Conservation (phyloP, 148 eudicot species). For the Arctostaphylos glauca region DNA sequence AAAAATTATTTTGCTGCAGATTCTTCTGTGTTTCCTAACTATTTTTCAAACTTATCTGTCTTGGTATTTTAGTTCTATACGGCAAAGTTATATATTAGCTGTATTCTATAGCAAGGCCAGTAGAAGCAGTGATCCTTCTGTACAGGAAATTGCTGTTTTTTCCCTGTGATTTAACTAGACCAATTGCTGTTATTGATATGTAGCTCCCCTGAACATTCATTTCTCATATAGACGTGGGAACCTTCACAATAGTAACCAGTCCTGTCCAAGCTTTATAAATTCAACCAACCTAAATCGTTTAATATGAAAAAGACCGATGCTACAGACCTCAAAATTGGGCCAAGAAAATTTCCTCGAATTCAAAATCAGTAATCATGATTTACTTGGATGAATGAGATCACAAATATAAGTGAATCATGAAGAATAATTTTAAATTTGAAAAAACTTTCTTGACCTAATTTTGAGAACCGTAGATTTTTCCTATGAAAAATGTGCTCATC, state of each 20-base stretch:
- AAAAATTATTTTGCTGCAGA: not conserved
- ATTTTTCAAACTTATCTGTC: not conserved
- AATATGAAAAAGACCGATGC: not conserved
- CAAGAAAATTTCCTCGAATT: no score
- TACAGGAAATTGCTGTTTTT: not conserved
- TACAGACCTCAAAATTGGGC: no score
- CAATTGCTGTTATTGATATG: not conserved
- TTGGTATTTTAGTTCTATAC: not conserved
- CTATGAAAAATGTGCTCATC: not conserved
- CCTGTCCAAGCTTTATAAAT: no score
- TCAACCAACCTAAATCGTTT: not conserved
- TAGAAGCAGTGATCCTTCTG: not conserved
- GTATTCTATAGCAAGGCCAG: not conserved
- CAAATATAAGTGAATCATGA: no score
- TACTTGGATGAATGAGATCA: no score
- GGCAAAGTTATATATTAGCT: not conserved
- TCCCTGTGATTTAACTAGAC: not conserved
- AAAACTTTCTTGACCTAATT: no score
- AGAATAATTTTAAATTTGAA: no score
- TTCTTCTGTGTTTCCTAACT: not conserved
- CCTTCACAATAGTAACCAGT: no score
- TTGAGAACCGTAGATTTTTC: no score
- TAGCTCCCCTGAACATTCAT: not conserved
- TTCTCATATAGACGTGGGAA: not conserved
- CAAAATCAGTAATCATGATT: no score